Evolutionary conservation across 1,139 yeast genomes (phyloP).

Genomic region (Suhomyces guaymorum): DNA sequence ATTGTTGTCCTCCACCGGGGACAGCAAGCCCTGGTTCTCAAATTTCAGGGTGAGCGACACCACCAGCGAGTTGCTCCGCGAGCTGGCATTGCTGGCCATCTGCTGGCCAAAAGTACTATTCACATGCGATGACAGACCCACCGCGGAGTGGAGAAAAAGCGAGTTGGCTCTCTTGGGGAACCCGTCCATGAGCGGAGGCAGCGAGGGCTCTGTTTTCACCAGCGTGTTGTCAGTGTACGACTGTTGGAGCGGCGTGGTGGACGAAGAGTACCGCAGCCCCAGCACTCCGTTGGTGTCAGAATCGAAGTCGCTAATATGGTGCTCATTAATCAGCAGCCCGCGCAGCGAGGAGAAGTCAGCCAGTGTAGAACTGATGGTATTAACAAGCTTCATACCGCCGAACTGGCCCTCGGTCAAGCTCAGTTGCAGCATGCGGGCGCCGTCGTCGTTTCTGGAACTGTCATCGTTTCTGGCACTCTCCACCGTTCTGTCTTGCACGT

Average conservation of each 20-base stretch:
- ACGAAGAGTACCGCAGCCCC: slow-evolving; percentile 4
- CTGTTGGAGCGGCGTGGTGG: slow-evolving; percentile 4
- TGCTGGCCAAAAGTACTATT: too few relatives aligned
- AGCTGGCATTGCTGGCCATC: too few relatives aligned
- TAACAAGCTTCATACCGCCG: slow-evolving; percentile 22
- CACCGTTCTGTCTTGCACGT: slow-evolving; percentile 11
- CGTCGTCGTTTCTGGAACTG: too few relatives aligned
- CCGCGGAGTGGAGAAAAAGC: slow-evolving; percentile 15
- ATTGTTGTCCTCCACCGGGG: too few relatives aligned
- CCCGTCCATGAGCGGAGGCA: slow-evolving; percentile 14
- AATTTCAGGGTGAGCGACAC: slow-evolving; percentile 31
- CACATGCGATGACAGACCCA: too few relatives aligned
- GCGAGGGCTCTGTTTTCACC: slow-evolving; percentile 11
- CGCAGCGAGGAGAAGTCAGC: slow-evolving; percentile 5
- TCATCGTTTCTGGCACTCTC: too few relatives aligned
- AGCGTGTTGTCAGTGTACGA: slow-evolving; percentile 4
- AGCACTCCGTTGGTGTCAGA: slow-evolving; percentile 18
- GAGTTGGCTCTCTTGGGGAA: slow-evolving; percentile 19
- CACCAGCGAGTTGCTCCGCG: slow-evolving; percentile 19
- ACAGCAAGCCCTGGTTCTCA: slow-evolving; percentile 30
- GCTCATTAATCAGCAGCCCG: slow-evolving; percentile 13
- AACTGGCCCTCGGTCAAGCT: slow-evolving; percentile 11
- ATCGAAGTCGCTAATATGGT: slow-evolving; percentile 24
- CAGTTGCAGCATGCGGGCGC: slow-evolving; percentile 2
- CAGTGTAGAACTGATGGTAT: slow-evolving; percentile 12